Evolutionary conservation across 257 asterid species (phyloP), one percentile per base, ranked within the genome.

Genomic region (Nicotiana noctiflora): DNA sequence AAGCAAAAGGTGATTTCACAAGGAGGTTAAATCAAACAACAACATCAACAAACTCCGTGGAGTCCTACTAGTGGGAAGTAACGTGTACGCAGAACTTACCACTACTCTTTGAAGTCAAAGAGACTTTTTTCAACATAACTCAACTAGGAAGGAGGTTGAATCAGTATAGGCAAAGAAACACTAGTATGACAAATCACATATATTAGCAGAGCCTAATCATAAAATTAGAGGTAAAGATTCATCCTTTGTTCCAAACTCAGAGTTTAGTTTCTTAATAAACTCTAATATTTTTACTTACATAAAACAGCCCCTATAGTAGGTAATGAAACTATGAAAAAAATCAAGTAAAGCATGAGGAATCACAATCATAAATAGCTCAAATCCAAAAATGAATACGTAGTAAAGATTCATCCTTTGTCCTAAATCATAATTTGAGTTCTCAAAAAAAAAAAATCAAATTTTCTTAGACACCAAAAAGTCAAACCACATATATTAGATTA

Each of bases 161-260:
- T 4, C 29, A 27, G 17, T 62, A 21, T 21, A 32, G 17, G 56
- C 46, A 74, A 65, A 67, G 34, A 70, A 15, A 63, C 53, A 66
- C 79, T 74, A 81, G 72, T 65, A 61, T 21, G n/a, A 57, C 51
- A 14, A 57, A 10, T 6, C 66, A 61, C 21, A 76, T 56, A 27
- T 27, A 27, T 29, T 29, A 29, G 32, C 0, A 61, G 8, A 21
- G 46, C 57, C 31, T 74, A 79, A 32, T 82, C 89, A 81, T 31
- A 7, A 62, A 81, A 80, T 74, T 56, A 80, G 49, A 21, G 25
- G 59, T 44, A 68, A 90, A 88, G 80, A 79, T 77, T 40, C 86
- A 61, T 79, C 79, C 85, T 82, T 86, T 31, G 4, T 55, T 27
- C 56, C 80, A 56, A 18, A 56, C 62, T 56, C 60, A 15, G 60